Evolutionary conservation across 208 protist genomes (phyloP).

Genomic region (Trypanosoma theileri): DNA sequence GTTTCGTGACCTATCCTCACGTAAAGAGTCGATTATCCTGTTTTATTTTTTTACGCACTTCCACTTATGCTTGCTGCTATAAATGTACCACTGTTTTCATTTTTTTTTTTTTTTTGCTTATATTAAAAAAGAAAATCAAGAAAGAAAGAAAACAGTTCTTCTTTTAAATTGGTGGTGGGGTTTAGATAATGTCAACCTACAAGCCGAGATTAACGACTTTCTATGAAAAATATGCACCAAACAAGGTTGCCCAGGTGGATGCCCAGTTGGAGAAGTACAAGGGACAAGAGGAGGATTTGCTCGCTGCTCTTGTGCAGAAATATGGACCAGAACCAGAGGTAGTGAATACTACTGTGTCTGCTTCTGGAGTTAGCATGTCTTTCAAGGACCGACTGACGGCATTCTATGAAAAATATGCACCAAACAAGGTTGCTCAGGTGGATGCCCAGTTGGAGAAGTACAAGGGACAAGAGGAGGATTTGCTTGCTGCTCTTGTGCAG

Average conservation of each 20-base stretch:
- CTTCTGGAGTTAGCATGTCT: conserved; percentile 18
- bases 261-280: conserved; percentile 49
- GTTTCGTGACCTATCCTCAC: too few relatives aligned
- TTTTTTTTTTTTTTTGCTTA: too few relatives aligned
- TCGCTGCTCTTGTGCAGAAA: conserved; percentile 52
- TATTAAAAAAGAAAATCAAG: too few relatives aligned
- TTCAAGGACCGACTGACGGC: conserved; percentile 39
- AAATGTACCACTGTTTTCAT: too few relatives aligned
- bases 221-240: conserved; percentile 54
- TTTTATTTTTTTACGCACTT: too few relatives aligned
- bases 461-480: conserved; percentile 50
- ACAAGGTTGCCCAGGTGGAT: conserved; percentile 51
- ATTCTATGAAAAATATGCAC: conserved; percentile 57
- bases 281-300: conserved; percentile 55
- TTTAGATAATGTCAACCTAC: conserved; percentile 15
- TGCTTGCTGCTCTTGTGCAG: conserved; percentile 50
- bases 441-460: conserved; percentile 55
- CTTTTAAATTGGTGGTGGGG: background rate
- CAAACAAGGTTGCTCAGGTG: conserved; percentile 48
- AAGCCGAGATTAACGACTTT: conserved; percentile 39
- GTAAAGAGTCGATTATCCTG: too few relatives aligned
- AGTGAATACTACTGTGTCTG: background rate
- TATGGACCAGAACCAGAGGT: conserved; percentile 54
- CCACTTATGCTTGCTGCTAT: too few relatives aligned
- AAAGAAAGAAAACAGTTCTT: background rate